These are phyloP conservation scores for Bruguiera parviflora DNA, from an alignment of 345 rosid genomes.

Conservation along the genomic window DNA sequence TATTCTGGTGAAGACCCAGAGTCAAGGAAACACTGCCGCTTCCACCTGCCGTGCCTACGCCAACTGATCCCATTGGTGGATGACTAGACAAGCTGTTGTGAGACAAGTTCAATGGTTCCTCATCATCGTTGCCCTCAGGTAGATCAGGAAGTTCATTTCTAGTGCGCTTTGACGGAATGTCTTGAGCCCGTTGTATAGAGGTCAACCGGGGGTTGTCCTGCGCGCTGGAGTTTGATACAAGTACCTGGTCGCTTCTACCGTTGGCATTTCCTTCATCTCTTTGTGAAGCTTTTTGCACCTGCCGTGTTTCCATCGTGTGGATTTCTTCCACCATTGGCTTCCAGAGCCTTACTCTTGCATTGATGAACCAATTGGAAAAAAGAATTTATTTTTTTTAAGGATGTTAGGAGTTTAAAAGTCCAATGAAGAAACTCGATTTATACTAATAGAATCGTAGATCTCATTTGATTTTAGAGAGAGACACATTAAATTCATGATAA, in stretches of 20 bases:
- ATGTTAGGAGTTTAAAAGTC: too few relatives aligned
- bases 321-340: conserved; percentile 98
- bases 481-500: too few relatives aligned
- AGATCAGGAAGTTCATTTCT: conserved; percentile 42
- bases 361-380: conserved; percentile 90
- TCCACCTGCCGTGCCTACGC: conserved; percentile 42
- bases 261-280: conserved; percentile 44
- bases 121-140: conserved; percentile 22
- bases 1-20: conserved; percentile 79
- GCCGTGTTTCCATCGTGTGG: conserved; percentile 72
- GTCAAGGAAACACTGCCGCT: conserved; percentile 68
- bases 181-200: conserved; percentile 33
- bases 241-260: conserved; percentile 30
- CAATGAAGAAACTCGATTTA: too few relatives aligned
- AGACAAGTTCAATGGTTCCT: conserved; percentile 25
- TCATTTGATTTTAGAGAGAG: too few relatives aligned
- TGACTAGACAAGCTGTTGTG: conserved; percentile 41
- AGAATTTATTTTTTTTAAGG: too few relatives aligned
- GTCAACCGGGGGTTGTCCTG: conserved; percentile 9
- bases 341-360: conserved; percentile 93
- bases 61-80: conserved; percentile 33
- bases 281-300: conserved; percentile 49
- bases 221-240: conserved; percentile 17
- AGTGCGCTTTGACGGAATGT: conserved; percentile 43
- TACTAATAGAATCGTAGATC: too few relatives aligned